These are phyloP conservation scores for Globisporangium viniferum DNA, from an alignment of 352 stramenopile species.

Conservation along the genomic window DNA sequence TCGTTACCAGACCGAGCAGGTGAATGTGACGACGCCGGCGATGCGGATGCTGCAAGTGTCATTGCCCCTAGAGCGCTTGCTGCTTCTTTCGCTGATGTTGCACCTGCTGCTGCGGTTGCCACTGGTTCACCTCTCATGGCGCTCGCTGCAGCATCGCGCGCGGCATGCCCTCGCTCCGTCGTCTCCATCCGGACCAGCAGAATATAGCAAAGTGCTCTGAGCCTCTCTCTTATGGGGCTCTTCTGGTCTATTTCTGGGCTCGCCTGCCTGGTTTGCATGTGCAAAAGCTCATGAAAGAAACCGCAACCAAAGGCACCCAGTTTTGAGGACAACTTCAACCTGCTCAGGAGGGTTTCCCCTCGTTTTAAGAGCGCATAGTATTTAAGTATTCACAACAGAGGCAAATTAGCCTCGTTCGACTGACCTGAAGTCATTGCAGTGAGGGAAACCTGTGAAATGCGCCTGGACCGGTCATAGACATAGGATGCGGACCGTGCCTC, in stretches of 20 bases:
- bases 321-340: conserved; percentile 7
- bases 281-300: neutral
- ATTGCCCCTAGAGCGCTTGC: neutral
- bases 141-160: neutral
- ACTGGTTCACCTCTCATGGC: neutral
- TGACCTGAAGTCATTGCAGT: conserved; percentile 5
- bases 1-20: conserved; percentile 13
- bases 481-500: neutral
- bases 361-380: neutral
- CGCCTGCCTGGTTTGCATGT: neutral
- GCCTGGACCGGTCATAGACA: neutral
- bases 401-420: neutral
- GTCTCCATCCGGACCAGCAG: conserved; percentile 3
- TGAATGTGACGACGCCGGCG: neutral
- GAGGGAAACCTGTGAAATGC: neutral
- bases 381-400: neutral
- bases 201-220: conserved; percentile 1
- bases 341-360: neutral
- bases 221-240: neutral
- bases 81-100: neutral
- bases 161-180: neutral
- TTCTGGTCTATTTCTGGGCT: neutral
- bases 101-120: neutral
- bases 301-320: neutral
- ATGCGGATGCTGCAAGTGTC: neutral